Evolutionary conservation across 2,329 filamentous ascomycete genomes (phyloP).

Genomic region (Penicillium sp.): DNA sequence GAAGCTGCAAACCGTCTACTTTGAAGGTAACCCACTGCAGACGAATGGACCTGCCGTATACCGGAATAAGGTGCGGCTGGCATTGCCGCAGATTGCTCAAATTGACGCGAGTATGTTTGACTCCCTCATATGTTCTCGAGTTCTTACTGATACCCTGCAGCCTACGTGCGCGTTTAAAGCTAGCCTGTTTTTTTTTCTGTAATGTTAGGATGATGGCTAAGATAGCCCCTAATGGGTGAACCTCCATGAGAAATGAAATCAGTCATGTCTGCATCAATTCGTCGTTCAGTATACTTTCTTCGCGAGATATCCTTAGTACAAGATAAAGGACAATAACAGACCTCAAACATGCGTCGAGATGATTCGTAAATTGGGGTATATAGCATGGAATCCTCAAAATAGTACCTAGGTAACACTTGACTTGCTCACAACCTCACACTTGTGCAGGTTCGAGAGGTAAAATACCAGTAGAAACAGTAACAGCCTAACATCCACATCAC

Average conservation of each 20-base stretch:
- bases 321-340: not conserved
- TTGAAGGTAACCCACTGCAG: conserved; percentile 92
- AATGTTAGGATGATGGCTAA: not conserved
- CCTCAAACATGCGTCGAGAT: not conserved
- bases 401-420: not conserved
- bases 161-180: conserved; percentile 29
- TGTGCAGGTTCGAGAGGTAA: no score
- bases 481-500: not conserved
- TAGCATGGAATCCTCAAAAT: not conserved
- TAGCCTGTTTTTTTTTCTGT: not conserved
- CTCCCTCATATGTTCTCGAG: not conserved
- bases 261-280: not conserved
- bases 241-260: conserved; percentile 9
- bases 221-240: conserved; percentile 1
- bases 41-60: conserved; percentile 74
- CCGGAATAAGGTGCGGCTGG: conserved; percentile 85
- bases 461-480: no score
- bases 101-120: conserved; percentile 88
- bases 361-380: not conserved
- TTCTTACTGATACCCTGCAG: conserved; percentile 18
- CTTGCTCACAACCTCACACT: not conserved
- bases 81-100: conserved; percentile 80
- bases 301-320: not conserved
- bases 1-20: conserved; percentile 82
- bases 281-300: not conserved